A percentile compares a stretch with the other conserved stretches of the same genome.
Conservation (phyloP, 208 protist species). For the Crithidia mellificae region DNA sequence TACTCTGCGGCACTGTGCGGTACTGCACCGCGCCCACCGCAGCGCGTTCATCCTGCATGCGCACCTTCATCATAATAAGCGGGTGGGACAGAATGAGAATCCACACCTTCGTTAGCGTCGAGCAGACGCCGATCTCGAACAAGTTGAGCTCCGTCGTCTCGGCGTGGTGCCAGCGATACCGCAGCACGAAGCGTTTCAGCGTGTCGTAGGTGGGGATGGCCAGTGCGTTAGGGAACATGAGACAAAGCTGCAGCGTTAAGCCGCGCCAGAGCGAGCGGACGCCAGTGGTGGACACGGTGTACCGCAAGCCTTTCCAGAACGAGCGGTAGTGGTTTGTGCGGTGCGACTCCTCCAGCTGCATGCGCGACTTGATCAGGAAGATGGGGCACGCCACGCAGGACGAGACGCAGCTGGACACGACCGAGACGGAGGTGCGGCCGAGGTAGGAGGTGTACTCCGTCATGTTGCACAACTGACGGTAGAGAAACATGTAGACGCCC, state of each 20-base stretch:
- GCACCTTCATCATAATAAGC: slow-evolving; percentile 68
- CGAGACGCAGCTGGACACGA: slow-evolving; percentile 48
- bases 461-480: slow-evolving; percentile 59
- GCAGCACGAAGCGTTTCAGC: slow-evolving; percentile 62
- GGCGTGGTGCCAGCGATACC: slow-evolving; percentile 32
- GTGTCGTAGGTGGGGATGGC: slow-evolving; percentile 82
- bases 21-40: slow-evolving; percentile 62
- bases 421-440: slow-evolving; percentile 42
- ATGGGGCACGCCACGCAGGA: slow-evolving; percentile 55
- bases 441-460: slow-evolving; percentile 52
- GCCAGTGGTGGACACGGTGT: slow-evolving; percentile 59
- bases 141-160: slow-evolving; percentile 50
- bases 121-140: slow-evolving; percentile 74
- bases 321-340: slow-evolving; percentile 51
- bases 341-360: slow-evolving; percentile 78
- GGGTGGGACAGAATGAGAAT: slow-evolving; percentile 77
- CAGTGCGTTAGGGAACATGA: slow-evolving; percentile 80
- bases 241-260: slow-evolving; percentile 63
- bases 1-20: slow-evolving; percentile 42
- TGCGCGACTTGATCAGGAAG: slow-evolving; percentile 79
- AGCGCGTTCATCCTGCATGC: slow-evolving; percentile 83
- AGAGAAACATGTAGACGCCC: slow-evolving; percentile 76
- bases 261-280: slow-evolving; percentile 85
- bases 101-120: slow-evolving; percentile 62
- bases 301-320: slow-evolving; percentile 53